Base-by-base conservation (phyloP, 306 rosid species). In the Quercus gilva region DNA sequence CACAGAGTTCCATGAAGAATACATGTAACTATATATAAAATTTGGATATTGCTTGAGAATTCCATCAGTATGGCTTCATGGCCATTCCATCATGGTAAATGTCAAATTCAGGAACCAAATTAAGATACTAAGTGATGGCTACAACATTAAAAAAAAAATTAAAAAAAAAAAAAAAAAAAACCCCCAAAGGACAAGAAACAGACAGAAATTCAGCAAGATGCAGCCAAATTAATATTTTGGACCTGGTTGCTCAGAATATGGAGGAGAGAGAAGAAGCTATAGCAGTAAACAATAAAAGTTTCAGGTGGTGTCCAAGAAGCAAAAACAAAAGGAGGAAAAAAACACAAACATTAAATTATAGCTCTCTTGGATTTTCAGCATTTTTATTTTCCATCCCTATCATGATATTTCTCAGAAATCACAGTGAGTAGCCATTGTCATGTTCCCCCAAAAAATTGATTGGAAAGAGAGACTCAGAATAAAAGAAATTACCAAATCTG, bases 191-290 rank as follows among this genome's bases (percentile, higher is more conserved):
- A 71, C 45, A 59, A 59, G 73, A 83, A 51, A 49, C 76, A 11
- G 45, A 52, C 65, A 73, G 45, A 60, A 71, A 67, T 61, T 59
- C 55, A 23, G 58, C 60, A 78, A 82, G 80, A 69, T 53, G 67
- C 71, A 74, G 78, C 87, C 79, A 87, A 84, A 84, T 71, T 41
- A 81, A 20, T 37, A 72, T 65, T 71, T 41, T 41, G 45, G 45
- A 41, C 45, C 83, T 74, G 58, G 69, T 60, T 71, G 70, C 75
- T 71, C 23, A 45, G 71, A 26, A 55, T 64, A 73, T 58, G 53
- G 52, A 58, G 58, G 55, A 72, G 49, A 63, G 70, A 77, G 65
- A 73, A 79, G 53, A 75, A 64, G 73, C 61, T 26, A 41, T 23
- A 56, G 20, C 68, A 31, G 49, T 25, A 74, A 33, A 80, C 28